A percentile compares a stretch with the other conserved stretches of the same genome.
These are phyloP conservation scores for Arthrobotrys musiformis DNA, from an alignment of 2,329 filamentous ascomycete genomes.

Conservation along the genomic window DNA sequence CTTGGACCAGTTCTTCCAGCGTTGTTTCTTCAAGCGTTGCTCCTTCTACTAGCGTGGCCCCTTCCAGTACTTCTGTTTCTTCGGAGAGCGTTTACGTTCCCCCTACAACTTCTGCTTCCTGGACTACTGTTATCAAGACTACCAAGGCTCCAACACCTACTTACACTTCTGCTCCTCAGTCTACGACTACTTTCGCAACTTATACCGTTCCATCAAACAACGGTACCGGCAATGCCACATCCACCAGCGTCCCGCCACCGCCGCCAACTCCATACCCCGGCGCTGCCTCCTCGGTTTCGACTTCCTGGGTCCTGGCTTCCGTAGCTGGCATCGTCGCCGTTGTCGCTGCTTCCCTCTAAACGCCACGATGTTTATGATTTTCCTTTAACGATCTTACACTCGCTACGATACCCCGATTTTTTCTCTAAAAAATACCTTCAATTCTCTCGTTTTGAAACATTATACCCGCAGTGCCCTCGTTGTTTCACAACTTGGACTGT, in stretches of 20 bases:
- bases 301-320: constrained; percentile 46
- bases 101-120: constrained; percentile 33
- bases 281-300: constrained; percentile 49
- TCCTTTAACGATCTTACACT: constrained; percentile 36
- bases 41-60: constrained; percentile 29
- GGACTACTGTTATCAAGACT: constrained; percentile 41
- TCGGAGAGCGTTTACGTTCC: constrained; percentile 22
- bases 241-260: constrained; percentile 14
- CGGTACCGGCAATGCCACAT: constrained; percentile 16
- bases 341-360: constrained; percentile 40
- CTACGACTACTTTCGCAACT: constrained; percentile 31
- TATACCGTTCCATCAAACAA: constrained; percentile 30
- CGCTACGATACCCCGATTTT: constrained; percentile 37
- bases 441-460: constrained; percentile 32
- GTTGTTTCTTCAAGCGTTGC: constrained; percentile 28
- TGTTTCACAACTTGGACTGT: constrained; percentile 42
- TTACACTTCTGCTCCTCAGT: constrained; percentile 45
- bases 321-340: constrained; percentile 46
- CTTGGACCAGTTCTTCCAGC: constrained; percentile 26
- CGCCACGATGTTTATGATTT: constrained; percentile 16
- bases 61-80: constrained; percentile 41
- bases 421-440: neutral
- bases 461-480: constrained; percentile 1
- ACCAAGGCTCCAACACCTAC: constrained; percentile 41
- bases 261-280: constrained; percentile 49